A percentile compares a stretch with the other conserved stretches of the same genome.
Conservation (phyloP, 1,139 yeast genomes). For the Nakaseomyces glabratus region DNA sequence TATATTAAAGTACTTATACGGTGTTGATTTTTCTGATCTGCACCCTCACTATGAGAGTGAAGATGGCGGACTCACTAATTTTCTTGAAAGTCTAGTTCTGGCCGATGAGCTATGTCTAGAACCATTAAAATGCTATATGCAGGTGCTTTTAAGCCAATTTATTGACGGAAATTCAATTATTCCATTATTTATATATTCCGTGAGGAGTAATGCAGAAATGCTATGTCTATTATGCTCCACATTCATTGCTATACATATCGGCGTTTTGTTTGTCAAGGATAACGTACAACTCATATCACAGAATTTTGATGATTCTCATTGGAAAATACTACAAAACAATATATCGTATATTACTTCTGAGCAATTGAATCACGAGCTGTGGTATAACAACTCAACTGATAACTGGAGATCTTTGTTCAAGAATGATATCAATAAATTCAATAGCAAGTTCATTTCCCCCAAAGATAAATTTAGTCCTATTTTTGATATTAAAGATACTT, state of each 20-base stretch:
- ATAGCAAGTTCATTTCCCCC: conserved; percentile 43
- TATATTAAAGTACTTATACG: conserved; percentile 51
- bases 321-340: conserved; percentile 26
- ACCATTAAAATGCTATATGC: conserved; percentile 52
- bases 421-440: conserved; percentile 35
- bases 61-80: conserved; percentile 9
- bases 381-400: conserved; percentile 26
- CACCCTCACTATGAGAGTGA: too few relatives aligned
- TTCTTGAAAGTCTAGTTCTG: conserved; percentile 52
- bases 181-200: conserved; percentile 47
- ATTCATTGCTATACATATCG: conserved; percentile 61
- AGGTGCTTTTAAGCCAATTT: conserved; percentile 51
- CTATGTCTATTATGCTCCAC: conserved; percentile 55
- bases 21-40: conserved; percentile 36
- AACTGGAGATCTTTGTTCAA: conserved; percentile 27
- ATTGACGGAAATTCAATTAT: conserved; percentile 56
- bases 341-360: conserved; percentile 10
- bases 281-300: conserved; percentile 20
- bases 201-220: conserved; percentile 43
- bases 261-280: conserved; percentile 50
- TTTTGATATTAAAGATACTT: conserved; percentile 32
- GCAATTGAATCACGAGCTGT: too few relatives aligned
- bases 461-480: conserved; percentile 41
- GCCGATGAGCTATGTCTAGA: conserved; percentile 58
- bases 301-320: conserved; percentile 25